Evolutionary conservation across 208 protist genomes (phyloP).

Genomic region (Trypanosoma conorhini): DNA sequence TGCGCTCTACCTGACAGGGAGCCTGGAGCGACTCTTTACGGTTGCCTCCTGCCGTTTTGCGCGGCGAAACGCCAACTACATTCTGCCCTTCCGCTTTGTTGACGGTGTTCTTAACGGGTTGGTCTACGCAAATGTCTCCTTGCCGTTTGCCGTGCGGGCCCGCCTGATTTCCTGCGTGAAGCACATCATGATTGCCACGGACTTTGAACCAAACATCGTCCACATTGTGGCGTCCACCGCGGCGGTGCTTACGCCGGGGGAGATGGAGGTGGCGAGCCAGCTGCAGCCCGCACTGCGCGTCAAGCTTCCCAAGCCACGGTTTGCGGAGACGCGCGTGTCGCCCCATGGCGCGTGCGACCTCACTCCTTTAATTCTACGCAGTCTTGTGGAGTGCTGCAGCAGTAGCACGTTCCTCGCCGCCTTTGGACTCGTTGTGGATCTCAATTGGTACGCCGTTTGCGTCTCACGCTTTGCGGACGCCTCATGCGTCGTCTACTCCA

Average conservation of each 20-base stretch:
- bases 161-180: constrained; percentile 59
- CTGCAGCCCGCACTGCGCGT: not conserved
- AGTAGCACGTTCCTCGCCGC: constrained; percentile 42
- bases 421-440: constrained; percentile 49
- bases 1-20: constrained; percentile 51
- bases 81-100: constrained; percentile 60
- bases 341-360: constrained; percentile 48
- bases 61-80: constrained; percentile 59
- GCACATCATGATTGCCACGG: constrained; percentile 69
- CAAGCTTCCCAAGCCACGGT: constrained; percentile 38
- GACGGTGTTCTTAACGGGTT: constrained; percentile 76
- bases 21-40: constrained; percentile 54
- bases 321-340: constrained; percentile 31
- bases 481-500: constrained; percentile 69
- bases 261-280: not conserved
- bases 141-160: constrained; percentile 37
- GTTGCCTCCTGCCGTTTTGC: constrained; percentile 62
- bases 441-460: constrained; percentile 71
- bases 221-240: constrained; percentile 52
- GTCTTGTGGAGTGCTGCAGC: constrained; percentile 54
- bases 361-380: constrained; percentile 49
- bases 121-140: constrained; percentile 30
- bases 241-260: constrained; percentile 59
- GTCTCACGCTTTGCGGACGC: constrained; percentile 69
- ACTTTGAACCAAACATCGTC: constrained; percentile 65